A percentile compares a stretch with the other conserved stretches of the same genome.
Evolutionary conservation across 371 early-diverging fungal genomes (phyloP).

Genomic region (Coemansia sp.): DNA sequence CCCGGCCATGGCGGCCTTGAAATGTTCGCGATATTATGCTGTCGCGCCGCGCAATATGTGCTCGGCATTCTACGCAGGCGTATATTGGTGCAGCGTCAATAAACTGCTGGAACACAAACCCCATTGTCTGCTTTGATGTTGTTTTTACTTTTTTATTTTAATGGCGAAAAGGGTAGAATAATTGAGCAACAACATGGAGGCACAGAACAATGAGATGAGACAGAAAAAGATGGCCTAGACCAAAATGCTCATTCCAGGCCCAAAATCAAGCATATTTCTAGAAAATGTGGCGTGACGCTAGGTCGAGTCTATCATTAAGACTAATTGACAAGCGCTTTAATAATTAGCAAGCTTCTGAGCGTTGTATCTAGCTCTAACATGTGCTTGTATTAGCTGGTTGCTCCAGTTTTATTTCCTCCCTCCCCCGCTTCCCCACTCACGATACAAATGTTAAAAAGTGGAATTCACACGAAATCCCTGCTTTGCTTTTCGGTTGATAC

Average conservation of each 20-base stretch:
- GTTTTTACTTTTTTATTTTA: neutral
- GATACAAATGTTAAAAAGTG: neutral
- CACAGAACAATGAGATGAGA: neutral
- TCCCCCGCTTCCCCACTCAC: too few relatives aligned
- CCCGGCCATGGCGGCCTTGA: conserved; percentile 43
- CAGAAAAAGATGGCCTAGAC: neutral
- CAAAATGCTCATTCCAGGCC: neutral
- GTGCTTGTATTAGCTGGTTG: too few relatives aligned
- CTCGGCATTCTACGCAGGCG: conserved; percentile 24
- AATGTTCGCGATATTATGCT: conserved; percentile 44
- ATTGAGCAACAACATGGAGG: neutral
- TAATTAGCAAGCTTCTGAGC: neutral
- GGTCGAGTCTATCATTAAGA: neutral
- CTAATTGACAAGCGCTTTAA: conserved; percentile 1
- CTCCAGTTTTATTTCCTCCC: too few relatives aligned
- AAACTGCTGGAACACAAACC: conserved; percentile 39
- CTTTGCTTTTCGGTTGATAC: neutral
- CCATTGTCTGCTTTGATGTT: conserved; percentile 21
- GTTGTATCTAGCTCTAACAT: neutral
- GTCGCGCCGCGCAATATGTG: conserved; percentile 32
- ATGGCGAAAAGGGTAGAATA: neutral
- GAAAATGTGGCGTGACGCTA: conserved; percentile 1
- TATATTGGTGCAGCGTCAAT: conserved; percentile 35
- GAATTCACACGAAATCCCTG: neutral
- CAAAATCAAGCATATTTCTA: neutral